phyloP scores from a whole-genome alignment of 2,329 filamentous ascomycete species.

The Xylariaceae sp. region DNA sequence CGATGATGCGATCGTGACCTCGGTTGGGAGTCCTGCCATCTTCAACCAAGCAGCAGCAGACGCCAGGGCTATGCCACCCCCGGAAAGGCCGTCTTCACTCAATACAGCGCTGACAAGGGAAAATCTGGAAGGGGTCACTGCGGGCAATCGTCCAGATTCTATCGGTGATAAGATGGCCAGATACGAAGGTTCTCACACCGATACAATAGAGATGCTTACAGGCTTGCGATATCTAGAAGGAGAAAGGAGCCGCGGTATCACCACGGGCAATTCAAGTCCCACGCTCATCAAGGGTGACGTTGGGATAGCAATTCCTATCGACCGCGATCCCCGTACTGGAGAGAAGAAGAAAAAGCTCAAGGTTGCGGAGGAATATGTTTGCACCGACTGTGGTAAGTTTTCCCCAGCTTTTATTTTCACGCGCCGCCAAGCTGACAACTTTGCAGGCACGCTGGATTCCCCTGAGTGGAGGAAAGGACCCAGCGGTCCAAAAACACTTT shows the following conservation, averaged over 20 bases:
- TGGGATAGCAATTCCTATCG: constrained; percentile 77
- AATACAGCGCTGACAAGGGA: constrained; percentile 72
- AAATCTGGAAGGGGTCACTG: constrained; percentile 67
- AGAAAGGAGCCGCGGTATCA: constrained; percentile 82
- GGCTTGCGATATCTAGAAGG: constrained; percentile 84
- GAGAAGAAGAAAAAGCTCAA: constrained; percentile 90
- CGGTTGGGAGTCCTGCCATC: constrained; percentile 25
- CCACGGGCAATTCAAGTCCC: constrained; percentile 77
- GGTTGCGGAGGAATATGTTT: constrained; percentile 82
- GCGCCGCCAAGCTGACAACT: constrained; percentile 5
- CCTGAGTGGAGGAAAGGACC: constrained; percentile 96
- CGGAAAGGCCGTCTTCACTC: constrained; percentile 56
- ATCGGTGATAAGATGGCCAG: constrained; percentile 81
- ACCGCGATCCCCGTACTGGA: constrained; percentile 66
- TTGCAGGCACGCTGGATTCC: constrained; percentile 72
- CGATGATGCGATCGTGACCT: constrained; percentile 37
- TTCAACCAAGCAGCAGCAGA: constrained; percentile 37
- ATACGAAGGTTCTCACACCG: constrained; percentile 73
- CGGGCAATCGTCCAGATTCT: constrained; percentile 65
- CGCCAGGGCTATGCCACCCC: constrained; percentile 54
- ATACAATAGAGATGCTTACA: constrained; percentile 90
- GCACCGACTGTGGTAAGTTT: constrained; percentile 78
- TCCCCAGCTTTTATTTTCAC: not conserved
- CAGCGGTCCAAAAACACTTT: constrained; percentile 87
- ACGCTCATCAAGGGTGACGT: constrained; percentile 80